Conservation (phyloP, 2,329 filamentous ascomycete genomes). For the Claviceps spartinae region DNA sequence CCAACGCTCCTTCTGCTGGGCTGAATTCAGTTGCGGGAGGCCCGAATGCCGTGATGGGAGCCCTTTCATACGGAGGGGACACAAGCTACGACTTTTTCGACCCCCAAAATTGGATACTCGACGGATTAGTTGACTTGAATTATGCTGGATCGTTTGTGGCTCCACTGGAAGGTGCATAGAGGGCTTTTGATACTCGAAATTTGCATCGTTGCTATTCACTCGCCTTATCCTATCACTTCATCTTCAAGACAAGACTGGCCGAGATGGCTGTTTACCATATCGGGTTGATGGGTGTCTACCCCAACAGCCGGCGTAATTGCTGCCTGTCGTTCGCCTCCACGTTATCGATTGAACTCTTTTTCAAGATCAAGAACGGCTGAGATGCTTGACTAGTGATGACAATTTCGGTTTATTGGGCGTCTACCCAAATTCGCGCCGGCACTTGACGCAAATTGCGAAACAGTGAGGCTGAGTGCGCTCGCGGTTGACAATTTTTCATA, state of each 20-base stretch:
- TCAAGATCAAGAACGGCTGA: not conserved
- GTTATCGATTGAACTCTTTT: too few species aligned
- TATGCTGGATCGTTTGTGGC: constrained; percentile 42
- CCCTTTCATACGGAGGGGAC: constrained; percentile 45
- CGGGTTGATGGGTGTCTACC: too few species aligned
- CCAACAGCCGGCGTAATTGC: not conserved
- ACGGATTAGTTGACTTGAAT: constrained; percentile 70
- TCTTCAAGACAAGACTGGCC: too few species aligned
- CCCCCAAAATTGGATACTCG: constrained; percentile 85
- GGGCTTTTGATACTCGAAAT: too few species aligned
- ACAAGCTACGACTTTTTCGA: constrained; percentile 81
- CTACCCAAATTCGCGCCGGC: not conserved
- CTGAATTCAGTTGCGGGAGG: constrained; percentile 26
- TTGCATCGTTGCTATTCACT: too few species aligned
- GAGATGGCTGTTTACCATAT: too few species aligned
- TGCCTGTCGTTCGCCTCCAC: not conserved
- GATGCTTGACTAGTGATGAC: too few species aligned
- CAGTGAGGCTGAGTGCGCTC: not conserved
- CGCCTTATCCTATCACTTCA: too few species aligned
- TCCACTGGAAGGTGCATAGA: constrained; percentile 38
- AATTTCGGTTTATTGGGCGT: not conserved
- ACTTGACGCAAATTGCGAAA: not conserved
- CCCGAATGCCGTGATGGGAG: constrained; percentile 33
- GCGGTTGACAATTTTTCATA: not conserved
- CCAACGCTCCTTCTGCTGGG: constrained; percentile 29